Evolutionary conservation across 352 stramenopile genomes (phyloP).

Genomic region (Phytophthora sojae): DNA sequence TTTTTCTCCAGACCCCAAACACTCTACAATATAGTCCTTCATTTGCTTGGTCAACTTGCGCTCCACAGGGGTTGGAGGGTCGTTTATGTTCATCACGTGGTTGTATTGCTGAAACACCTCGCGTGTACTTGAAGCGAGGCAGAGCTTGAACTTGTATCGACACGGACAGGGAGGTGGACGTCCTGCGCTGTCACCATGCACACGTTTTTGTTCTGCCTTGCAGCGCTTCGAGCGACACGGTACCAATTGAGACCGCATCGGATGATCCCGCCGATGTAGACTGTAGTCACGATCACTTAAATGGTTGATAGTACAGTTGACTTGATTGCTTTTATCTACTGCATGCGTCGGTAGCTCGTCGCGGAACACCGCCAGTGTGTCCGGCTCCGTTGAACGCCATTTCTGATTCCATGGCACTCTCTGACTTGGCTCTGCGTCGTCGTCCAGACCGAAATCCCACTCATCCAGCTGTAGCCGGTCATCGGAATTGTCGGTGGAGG

Average conservation of each 20-base stretch:
- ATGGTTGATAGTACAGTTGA: not conserved
- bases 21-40: conserved; percentile 8
- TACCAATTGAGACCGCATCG: no score
- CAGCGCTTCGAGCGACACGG: not conserved
- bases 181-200: not conserved
- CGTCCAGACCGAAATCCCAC: not conserved
- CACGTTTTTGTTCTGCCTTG: not conserved
- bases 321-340: conserved; percentile 1
- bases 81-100: conserved; percentile 13
- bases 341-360: not conserved
- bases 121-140: not conserved
- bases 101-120: conserved; percentile 5
- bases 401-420: not conserved
- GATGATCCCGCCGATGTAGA: no score
- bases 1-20: not conserved
- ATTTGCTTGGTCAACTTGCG: not conserved
- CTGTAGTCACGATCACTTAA: conserved; percentile 1
- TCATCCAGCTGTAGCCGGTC: not conserved
- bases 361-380: not conserved
- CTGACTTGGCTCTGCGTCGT: not conserved
- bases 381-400: not conserved
- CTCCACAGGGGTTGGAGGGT: not conserved
- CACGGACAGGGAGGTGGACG: not conserved
- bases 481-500: not conserved
- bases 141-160: conserved; percentile 8